phyloP scores from a whole-genome alignment of 345 rosid genomes.

The Lumnitzera racemosa region DNA sequence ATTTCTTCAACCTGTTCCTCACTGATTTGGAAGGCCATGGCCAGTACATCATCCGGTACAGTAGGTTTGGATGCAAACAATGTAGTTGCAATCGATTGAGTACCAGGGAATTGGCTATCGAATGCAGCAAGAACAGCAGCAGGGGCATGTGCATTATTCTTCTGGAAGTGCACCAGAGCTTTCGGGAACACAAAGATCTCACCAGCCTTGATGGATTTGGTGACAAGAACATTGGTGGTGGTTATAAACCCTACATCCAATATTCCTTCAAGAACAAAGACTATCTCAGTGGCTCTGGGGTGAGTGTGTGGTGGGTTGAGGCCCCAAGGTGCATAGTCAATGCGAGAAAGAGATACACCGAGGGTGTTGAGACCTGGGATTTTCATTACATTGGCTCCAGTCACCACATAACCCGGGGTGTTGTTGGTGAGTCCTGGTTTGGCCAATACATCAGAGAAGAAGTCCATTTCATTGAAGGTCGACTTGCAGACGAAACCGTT shows the following conservation, averaged over 20 bases:
- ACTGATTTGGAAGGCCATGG: slow-evolving; percentile 40
- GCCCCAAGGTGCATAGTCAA: slow-evolving; percentile 51
- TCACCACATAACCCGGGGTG: slow-evolving; percentile 37
- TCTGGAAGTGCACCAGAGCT: slow-evolving; percentile 60
- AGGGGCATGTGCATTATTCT: slow-evolving; percentile 21
- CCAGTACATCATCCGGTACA: slow-evolving; percentile 36
- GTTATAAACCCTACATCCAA: slow-evolving; percentile 51
- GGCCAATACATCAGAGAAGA: slow-evolving; percentile 37
- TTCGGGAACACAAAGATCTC: slow-evolving; percentile 50
- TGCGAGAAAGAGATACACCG: slow-evolving; percentile 46
- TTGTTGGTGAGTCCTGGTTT: slow-evolving; percentile 44
- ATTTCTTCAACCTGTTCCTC: slow-evolving; percentile 23
- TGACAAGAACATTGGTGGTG: slow-evolving; percentile 31
- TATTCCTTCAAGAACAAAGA: slow-evolving; percentile 44
- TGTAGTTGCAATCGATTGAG: slow-evolving; percentile 32
- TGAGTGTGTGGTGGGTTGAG: slow-evolving; percentile 67
- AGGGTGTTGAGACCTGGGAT: slow-evolving; percentile 64
- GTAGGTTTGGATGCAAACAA: slow-evolving; percentile 30
- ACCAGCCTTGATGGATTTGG: slow-evolving; percentile 39
- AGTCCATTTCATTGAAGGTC: slow-evolving; percentile 24
- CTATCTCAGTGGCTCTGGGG: slow-evolving; percentile 49
- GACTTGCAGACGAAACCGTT: slow-evolving; percentile 55
- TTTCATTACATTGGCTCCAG: slow-evolving; percentile 34
- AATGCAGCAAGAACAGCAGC: slow-evolving; percentile 44
- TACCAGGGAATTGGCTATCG: slow-evolving; percentile 54